Evolutionary conservation across 257 asterid genomes (phyloP).

Genomic region (Cynanchum wilfordii): DNA sequence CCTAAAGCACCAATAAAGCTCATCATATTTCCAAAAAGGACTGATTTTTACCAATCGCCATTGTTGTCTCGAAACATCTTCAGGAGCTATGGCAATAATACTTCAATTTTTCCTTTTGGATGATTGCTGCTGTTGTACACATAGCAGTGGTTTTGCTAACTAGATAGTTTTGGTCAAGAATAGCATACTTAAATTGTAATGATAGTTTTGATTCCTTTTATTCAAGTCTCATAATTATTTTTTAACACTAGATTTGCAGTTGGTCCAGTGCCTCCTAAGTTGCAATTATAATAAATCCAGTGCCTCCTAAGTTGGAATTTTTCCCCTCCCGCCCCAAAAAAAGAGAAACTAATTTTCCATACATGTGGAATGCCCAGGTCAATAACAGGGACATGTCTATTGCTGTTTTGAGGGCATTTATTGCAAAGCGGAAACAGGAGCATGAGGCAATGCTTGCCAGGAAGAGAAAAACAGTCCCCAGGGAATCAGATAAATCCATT

Average conservation of each 20-base stretch:
- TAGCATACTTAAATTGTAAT: background rate
- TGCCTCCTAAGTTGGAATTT: too few relatives aligned
- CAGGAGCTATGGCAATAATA: background rate
- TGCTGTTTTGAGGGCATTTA: constrained; percentile 84
- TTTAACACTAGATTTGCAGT: background rate
- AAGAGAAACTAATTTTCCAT: constrained; percentile 14
- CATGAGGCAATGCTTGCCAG: constrained; percentile 50
- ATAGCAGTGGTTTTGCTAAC: background rate
- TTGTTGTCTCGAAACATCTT: background rate
- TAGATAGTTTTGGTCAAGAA: background rate
- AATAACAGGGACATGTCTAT: constrained; percentile 93
- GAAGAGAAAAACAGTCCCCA: constrained; percentile 42
- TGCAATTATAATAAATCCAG: background rate
- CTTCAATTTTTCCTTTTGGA: background rate
- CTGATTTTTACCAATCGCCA: background rate
- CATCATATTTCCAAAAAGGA: background rate
- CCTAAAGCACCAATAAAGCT: background rate
- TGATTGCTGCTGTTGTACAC: background rate
- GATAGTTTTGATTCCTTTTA: background rate
- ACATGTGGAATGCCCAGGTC: constrained; percentile 47
- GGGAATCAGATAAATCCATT: constrained; percentile 29
- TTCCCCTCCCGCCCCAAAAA: too few relatives aligned
- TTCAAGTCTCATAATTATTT: background rate
- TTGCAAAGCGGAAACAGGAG: constrained; percentile 60
- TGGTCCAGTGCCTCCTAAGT: background rate